Evolutionary conservation across 1,139 yeast species (phyloP).

Genomic region (Suhomyces terraborum): DNA sequence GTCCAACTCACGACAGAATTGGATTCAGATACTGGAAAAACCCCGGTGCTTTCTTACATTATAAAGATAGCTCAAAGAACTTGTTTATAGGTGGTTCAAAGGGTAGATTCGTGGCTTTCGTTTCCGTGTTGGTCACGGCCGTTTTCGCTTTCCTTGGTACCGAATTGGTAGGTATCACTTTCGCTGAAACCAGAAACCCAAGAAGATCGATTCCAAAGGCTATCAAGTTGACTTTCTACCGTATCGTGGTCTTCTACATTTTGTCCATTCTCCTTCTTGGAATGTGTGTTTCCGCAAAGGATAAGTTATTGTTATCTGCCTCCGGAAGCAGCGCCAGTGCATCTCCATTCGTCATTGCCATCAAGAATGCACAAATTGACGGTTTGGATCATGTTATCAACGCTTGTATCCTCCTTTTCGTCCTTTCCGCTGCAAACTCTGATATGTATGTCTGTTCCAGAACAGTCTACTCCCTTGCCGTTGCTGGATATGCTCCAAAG

Average conservation of each 20-base stretch:
- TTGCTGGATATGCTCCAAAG: slow-evolving; percentile 47
- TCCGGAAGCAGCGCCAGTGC: slow-evolving; percentile 62
- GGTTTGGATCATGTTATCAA: slow-evolving; percentile 51
- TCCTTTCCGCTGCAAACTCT: slow-evolving; percentile 50
- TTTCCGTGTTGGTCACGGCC: slow-evolving; percentile 69
- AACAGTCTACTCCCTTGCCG: slow-evolving; percentile 46
- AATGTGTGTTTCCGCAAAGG: slow-evolving; percentile 73
- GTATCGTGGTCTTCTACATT: slow-evolving; percentile 71
- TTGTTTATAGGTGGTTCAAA: slow-evolving; percentile 35
- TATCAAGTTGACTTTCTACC: slow-evolving; percentile 71
- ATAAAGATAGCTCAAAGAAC: slow-evolving; percentile 32
- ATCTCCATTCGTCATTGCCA: slow-evolving; percentile 69
- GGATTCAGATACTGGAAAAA: slow-evolving; percentile 69
- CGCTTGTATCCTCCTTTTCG: slow-evolving; percentile 48
- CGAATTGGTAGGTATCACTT: slow-evolving; percentile 68
- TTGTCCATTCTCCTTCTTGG: slow-evolving; percentile 68
- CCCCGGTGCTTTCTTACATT: slow-evolving; percentile 63
- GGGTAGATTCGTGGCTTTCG: slow-evolving; percentile 66
- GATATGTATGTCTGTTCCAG: slow-evolving; percentile 52
- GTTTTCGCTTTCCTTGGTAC: slow-evolving; percentile 77
- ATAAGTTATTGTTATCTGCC: slow-evolving; percentile 49
- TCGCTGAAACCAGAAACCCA: slow-evolving; percentile 78
- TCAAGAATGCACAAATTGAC: slow-evolving; percentile 42
- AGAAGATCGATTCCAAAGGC: slow-evolving; percentile 77
- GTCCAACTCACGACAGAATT: slow-evolving; percentile 59